phyloP scores from a whole-genome alignment of 1,284 basidiomycete genomes.

The Boletus semigastroideus region DNA sequence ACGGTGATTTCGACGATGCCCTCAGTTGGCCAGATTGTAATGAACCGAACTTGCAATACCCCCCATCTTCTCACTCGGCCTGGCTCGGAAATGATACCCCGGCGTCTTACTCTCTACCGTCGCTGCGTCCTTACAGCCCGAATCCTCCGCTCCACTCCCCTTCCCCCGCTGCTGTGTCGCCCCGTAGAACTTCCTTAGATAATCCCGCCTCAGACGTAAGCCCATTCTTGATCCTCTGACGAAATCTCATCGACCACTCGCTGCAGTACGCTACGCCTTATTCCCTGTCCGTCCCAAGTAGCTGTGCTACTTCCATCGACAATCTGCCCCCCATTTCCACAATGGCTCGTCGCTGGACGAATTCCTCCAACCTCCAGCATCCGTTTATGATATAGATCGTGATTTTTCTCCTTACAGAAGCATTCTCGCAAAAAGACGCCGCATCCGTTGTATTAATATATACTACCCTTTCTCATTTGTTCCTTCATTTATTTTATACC shows the following conservation, averaged over 20 bases:
- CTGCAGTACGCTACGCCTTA: conserved; percentile 27
- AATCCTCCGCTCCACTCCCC: conserved; percentile 29
- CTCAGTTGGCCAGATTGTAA: conserved; percentile 25
- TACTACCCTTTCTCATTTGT: neutral
- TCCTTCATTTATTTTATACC: conserved; percentile 16
- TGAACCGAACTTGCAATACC: conserved; percentile 22
- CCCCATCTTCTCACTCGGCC: conserved; percentile 25
- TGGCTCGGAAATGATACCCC: conserved; percentile 32
- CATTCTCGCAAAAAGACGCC: conserved; percentile 3
- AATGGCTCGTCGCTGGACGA: conserved; percentile 35
- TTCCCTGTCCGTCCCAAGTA: conserved; percentile 26
- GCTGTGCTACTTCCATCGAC: conserved; percentile 31
- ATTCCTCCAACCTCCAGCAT: conserved; percentile 29
- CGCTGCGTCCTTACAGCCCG: conserved; percentile 31
- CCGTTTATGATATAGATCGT: conserved; percentile 35
- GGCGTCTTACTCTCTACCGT: conserved; percentile 30
- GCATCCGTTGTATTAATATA: conserved; percentile 19
- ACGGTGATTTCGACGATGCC: conserved; percentile 19
- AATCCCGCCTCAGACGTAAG: conserved; percentile 29
- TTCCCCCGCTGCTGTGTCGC: conserved; percentile 24
- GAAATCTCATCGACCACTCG: conserved; percentile 5
- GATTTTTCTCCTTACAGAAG: conserved; percentile 5
- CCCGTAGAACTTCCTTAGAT: conserved; percentile 30
- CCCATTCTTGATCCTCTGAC: neutral
- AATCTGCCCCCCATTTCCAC: conserved; percentile 36